Evolutionary conservation across 768 basidiomycete genomes (phyloP).

Genomic region (Chalciporus piperatus): DNA sequence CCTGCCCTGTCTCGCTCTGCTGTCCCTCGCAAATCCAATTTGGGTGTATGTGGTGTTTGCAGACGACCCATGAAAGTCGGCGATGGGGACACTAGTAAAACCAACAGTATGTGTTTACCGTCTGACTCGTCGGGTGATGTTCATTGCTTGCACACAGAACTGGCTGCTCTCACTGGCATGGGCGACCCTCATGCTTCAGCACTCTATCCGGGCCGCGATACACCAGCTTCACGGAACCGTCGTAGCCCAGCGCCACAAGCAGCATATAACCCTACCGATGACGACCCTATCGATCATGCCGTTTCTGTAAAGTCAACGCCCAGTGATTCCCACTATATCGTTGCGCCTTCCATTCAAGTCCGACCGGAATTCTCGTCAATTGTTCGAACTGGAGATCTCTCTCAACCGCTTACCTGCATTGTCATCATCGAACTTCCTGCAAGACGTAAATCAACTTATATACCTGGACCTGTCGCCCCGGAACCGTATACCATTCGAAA

Average conservation of each 20-base stretch:
- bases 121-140: not conserved
- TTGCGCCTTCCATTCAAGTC: constrained; percentile 91
- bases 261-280: constrained; percentile 69
- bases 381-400: constrained; percentile 62
- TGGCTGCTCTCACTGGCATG: constrained; percentile 92
- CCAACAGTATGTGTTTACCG: constrained; percentile 69
- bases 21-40: constrained; percentile 66
- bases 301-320: constrained; percentile 47
- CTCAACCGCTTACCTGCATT: constrained; percentile 90
- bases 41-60: constrained; percentile 97
- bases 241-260: constrained; percentile 23
- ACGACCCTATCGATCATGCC: constrained; percentile 76
- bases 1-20: constrained; percentile 54
- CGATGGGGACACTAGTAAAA: constrained; percentile 78
- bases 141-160: constrained; percentile 53
- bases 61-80: constrained; percentile 95
- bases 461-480: constrained; percentile 52
- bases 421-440: constrained; percentile 90
- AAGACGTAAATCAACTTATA: constrained; percentile 50
- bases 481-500: constrained; percentile 44
- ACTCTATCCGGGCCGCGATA: constrained; percentile 70
- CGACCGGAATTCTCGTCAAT: constrained; percentile 88
- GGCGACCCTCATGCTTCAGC: constrained; percentile 54
- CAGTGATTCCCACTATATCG: constrained; percentile 63
- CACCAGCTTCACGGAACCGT: constrained; percentile 36